Evolutionary conservation across 83 land plant genomes (phyloP).

Genomic region (Larix sibirica): DNA sequence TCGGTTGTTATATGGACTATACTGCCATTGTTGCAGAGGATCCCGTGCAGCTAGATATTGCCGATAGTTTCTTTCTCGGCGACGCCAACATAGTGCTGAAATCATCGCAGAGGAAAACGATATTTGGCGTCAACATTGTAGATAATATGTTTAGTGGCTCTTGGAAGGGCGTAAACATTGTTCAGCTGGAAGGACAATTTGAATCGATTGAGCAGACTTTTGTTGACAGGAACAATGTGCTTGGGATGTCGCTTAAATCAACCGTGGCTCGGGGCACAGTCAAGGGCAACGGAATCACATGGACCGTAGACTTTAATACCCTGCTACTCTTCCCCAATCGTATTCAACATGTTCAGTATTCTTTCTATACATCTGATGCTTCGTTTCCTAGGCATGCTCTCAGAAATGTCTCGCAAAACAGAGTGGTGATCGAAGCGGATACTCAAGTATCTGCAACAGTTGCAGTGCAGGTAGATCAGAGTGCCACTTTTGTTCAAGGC

Average conservation of each 20-base stretch:
- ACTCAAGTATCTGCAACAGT: conserved; percentile 39
- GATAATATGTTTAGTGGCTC: conserved; percentile 55
- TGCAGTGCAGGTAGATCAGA: conserved; percentile 59
- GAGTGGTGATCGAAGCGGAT: conserved; percentile 46
- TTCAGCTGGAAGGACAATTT: conserved; percentile 45
- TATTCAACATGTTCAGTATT: conserved; percentile 61
- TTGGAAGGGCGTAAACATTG: conserved; percentile 24
- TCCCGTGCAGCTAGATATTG: conserved; percentile 55
- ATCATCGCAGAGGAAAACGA: conserved; percentile 18
- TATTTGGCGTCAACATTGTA: conserved; percentile 43
- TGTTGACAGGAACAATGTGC: conserved; percentile 57
- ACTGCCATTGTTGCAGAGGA: conserved; percentile 70
- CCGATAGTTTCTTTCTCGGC: conserved; percentile 58
- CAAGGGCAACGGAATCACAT: conserved; percentile 38
- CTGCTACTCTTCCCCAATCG: conserved; percentile 42
- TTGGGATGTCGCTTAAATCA: conserved; percentile 49
- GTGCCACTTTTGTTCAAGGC: conserved; percentile 23
- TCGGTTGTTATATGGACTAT: conserved; percentile 61
- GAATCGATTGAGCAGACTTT: conserved; percentile 39
- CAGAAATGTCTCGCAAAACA: conserved; percentile 42
- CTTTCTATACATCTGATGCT: conserved; percentile 21
- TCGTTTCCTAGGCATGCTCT: conserved; percentile 37
- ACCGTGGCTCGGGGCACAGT: conserved; percentile 49
- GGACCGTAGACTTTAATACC: conserved; percentile 38
- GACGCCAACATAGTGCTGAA: conserved; percentile 43